Evolutionary conservation across 2,329 filamentous ascomycete genomes (phyloP), one percentile per base, ranked within the genome.

Genomic region (Bipolaris zeicola): DNA sequence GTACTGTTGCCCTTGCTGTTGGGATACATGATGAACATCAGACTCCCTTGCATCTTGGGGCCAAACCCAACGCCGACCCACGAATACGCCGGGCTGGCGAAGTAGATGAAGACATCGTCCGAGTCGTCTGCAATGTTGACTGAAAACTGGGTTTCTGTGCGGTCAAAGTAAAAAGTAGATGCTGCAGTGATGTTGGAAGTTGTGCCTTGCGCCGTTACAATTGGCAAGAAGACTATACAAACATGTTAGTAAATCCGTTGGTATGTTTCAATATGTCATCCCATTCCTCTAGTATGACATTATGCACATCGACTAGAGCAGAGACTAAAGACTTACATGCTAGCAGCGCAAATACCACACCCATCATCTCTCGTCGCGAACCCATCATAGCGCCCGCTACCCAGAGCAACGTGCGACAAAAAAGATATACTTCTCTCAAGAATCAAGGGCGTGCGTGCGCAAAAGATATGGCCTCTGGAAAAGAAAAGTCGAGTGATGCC

Each of bases 51-150:
- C 79, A 81, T 81, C 49, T 67, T 63, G 33, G 62, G 63, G 3
- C 79, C 79, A 56, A 80, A 77, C 2, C 79, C 79, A 13, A 80
- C 71, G 3, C 70, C 78, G 8, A 79, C 73, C 79, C 79, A 81
- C 3, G 77, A 77, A 50, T 77, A 75, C 13, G 70, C 70, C 6
- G 76, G 72, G n/a, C 60, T 67, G 1, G 68, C 60, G 36, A 73
- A 70, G 63, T 73, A 73, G 10, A 76, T 66, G 52, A 63, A 72
- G 10, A 76, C 62, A 67, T 76, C 72, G n/a, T 55, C 62, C 1
- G 71, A 71, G 47, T 71, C 63, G 11, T 71, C 68, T 6, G 71
- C 69, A 38, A 76, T 49, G 26, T 70, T 75, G 49, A 76, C 16
- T 10, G 72, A 75, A 62, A 76, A 76, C 34, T 74, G 70, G 3